These are phyloP conservation scores for Colletotrichum chrysophilum DNA, from an alignment of 2,329 filamentous ascomycete genomes.

Conservation along the genomic window DNA sequence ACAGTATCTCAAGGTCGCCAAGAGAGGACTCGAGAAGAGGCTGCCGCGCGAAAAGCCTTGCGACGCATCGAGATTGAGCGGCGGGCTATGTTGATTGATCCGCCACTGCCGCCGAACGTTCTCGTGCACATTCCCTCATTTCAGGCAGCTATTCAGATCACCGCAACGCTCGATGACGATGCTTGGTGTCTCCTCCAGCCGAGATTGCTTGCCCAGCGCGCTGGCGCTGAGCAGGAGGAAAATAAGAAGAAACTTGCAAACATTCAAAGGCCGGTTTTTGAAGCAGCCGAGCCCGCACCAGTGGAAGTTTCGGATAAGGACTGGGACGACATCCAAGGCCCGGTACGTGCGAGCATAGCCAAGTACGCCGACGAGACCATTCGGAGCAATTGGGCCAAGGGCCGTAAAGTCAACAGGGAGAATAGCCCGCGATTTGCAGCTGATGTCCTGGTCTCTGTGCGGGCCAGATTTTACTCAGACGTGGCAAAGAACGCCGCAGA, in stretches of 20 bases:
- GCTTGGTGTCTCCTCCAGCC: conserved; percentile 74
- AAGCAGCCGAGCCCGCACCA: conserved; percentile 22
- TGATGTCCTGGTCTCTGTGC: conserved; percentile 72
- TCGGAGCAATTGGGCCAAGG: conserved; percentile 67
- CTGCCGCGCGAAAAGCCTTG: conserved; percentile 66
- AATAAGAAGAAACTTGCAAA: conserved; percentile 42
- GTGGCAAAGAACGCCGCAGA: conserved; percentile 58
- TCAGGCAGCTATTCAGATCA: conserved; percentile 74
- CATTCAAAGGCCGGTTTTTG: conserved; percentile 30
- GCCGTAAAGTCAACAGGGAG: conserved; percentile 66
- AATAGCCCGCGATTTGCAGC: conserved; percentile 73
- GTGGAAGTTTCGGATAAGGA: conserved; percentile 68
- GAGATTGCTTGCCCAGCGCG: conserved; percentile 69
- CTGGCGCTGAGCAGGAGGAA: conserved; percentile 66
- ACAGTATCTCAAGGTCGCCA: not conserved
- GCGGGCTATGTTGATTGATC: conserved; percentile 68
- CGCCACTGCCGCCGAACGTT: conserved; percentile 66
- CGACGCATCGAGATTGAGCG: conserved; percentile 75
- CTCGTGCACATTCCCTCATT: conserved; percentile 76
- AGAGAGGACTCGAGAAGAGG: conserved; percentile 50
- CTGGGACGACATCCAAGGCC: conserved; percentile 74
- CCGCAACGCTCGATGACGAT: conserved; percentile 68
- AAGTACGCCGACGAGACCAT: conserved; percentile 75
- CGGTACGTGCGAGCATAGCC: conserved; percentile 68
- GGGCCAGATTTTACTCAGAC: conserved; percentile 69